Percentiles rank a stretch among this genome's conserved stretches.
phyloP scores from a whole-genome alignment of 108 stramenopile genomes.

The Nannochloropsis granulata region DNA sequence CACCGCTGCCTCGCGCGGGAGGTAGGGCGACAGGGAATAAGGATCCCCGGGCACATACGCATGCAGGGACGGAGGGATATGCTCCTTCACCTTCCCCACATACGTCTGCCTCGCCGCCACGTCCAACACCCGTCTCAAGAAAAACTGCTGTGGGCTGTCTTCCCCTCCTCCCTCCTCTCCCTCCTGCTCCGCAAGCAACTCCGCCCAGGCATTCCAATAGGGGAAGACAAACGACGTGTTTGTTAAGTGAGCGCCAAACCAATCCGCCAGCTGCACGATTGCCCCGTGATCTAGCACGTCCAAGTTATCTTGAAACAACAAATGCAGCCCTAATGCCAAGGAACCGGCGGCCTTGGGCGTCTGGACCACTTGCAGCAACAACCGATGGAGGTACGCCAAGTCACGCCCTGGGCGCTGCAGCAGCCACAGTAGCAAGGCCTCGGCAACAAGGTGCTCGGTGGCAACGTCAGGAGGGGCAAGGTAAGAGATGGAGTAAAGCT shows the following conservation, averaged over 20 bases:
- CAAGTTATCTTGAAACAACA: background rate
- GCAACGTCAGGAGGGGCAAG: background rate
- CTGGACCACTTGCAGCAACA: background rate
- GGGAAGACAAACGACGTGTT: background rate
- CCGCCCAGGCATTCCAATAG: background rate
- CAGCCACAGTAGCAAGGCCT: background rate
- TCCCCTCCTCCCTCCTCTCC: background rate
- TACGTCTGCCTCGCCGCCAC: background rate
- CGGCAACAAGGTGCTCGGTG: background rate
- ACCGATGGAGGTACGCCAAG: background rate
- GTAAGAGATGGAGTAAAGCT: background rate
- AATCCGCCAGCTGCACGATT: background rate
- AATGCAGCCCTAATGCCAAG: background rate
- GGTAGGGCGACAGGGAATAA: background rate
- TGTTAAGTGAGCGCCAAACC: background rate
- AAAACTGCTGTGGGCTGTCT: background rate
- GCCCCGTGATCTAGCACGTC: background rate
- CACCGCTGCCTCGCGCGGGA: background rate
- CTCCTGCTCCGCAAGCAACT: background rate
- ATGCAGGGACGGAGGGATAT: background rate
- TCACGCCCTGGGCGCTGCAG: background rate
- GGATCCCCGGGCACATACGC: background rate
- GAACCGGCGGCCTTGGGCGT: background rate
- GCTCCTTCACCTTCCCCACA: background rate
- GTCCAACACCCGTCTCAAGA: background rate